Evolutionary conservation across 208 protist genomes (phyloP), one percentile per base, ranked within the genome.

Genomic region (Crithidia brevicula): DNA sequence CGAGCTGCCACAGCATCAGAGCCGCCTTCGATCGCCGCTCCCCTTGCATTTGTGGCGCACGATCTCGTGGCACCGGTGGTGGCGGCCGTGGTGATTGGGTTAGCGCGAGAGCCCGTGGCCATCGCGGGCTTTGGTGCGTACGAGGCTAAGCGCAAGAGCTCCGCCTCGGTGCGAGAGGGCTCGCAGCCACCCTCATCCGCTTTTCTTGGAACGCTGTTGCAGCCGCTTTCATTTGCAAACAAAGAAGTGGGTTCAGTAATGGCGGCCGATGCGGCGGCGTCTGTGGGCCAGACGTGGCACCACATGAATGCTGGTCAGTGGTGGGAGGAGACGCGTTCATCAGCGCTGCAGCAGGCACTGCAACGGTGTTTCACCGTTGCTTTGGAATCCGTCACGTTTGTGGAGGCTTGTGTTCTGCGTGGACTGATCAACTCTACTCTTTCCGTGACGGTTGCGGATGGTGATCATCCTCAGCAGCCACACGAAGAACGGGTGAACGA

Each of bases 361-460:
- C 56, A 76, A 40, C 47, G 70, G 20, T 76, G 70, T 42, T 66
- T 70, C 25, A 60, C 70, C 13, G 62, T 76, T 10, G 70, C 70
- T 18, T 30, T 76, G 47, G 46, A 70, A 6, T 52, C 62, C 42
- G 30, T 70, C 2, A 28, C 23, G 20, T 64, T 76, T 18, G 31
- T 76, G 4, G 63, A 76, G 8, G 9, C n/a, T 1, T 76, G 70
- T 38, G 4, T 70, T 4, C 11, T 43, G n/a, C 62, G 22, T 18
- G 70, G 70, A 0, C 47, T 69, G 0, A 5, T 70, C 46, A 10
- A 9, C 61, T 3, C 60, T 22, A 23, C 43, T 8, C 68, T 27
- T 31, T 43, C 68, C 23, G 15, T 42, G 4, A 62, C 52, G 20
- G n/a, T 23, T 15, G 25, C 20, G 34, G n/a, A n/a, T n/a, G n/a